Conservation (phyloP, 2,329 filamentous ascomycete species). For the Apiospora arundinis region DNA sequence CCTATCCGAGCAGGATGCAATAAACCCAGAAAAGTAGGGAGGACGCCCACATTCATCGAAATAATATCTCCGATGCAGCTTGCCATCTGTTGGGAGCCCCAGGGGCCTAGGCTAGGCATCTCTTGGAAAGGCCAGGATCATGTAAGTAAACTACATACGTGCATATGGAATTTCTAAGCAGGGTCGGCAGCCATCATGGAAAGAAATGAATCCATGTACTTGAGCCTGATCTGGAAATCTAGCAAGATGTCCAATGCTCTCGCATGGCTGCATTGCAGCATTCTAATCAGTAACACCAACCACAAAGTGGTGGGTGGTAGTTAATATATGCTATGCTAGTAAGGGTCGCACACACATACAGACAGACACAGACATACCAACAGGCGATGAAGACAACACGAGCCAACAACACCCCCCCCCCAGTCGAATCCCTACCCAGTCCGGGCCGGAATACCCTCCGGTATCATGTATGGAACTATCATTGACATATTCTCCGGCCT, state of each 20-base stretch:
- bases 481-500: not conserved
- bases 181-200: not conserved
- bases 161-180: conserved; percentile 1
- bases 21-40: not conserved
- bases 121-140: not conserved
- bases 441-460: not conserved
- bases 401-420: too few species aligned
- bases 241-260: not conserved
- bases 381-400: not conserved
- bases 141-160: not conserved
- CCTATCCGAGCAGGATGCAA: not conserved
- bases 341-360: not conserved
- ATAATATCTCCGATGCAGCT: conserved; percentile 15
- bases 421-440: not conserved
- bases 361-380: too few species aligned
- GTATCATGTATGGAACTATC: not conserved
- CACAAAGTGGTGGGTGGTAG: not conserved
- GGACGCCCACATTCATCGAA: not conserved
- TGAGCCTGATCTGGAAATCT: not conserved
- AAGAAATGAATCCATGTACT: not conserved
- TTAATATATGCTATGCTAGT: not conserved
- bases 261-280: not conserved
- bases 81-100: not conserved
- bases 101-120: not conserved
- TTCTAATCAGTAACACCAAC: not conserved